Percentiles rank a stretch among this genome's conserved stretches.
Evolutionary conservation across 2,329 filamentous ascomycete genomes (phyloP).

Genomic region (Hypoxylon sp.): DNA sequence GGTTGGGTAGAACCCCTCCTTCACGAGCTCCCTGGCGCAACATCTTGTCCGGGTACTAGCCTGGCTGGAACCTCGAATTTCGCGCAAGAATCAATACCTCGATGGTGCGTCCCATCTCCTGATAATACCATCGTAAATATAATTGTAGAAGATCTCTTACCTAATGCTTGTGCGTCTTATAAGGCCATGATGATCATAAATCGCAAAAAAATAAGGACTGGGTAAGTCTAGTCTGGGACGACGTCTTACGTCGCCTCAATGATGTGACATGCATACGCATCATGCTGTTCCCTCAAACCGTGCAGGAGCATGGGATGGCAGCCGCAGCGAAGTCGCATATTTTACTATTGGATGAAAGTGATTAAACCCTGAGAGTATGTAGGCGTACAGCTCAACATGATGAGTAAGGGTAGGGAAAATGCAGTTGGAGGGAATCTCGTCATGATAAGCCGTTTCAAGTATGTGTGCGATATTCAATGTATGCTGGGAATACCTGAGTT

Average conservation of each 20-base stretch:
- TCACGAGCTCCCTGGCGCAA: slow-evolving; percentile 30
- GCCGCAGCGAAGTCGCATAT: slow-evolving; percentile 41
- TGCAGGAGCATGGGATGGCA: slow-evolving; percentile 35
- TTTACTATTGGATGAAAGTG: slow-evolving; percentile 34
- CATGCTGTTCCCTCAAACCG: slow-evolving; percentile 40
- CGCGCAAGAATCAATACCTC: slow-evolving; percentile 9
- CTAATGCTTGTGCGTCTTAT: slow-evolving; percentile 9
- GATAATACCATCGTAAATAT: slow-evolving; percentile 8
- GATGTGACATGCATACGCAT: slow-evolving; percentile 46
- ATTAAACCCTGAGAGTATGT: slow-evolving; percentile 27
- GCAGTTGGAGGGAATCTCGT: slow-evolving; percentile 24
- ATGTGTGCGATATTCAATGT: slow-evolving; percentile 1
- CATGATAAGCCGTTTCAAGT: slow-evolving; percentile 19
- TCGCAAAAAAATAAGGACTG: slow-evolving; percentile 22
- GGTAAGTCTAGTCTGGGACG: slow-evolving; percentile 16
- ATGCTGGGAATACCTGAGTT: slow-evolving; percentile 20
- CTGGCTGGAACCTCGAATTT: slow-evolving; percentile 18
- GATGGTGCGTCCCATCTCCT: slow-evolving; percentile 8
- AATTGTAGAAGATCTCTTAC: slow-evolving; percentile 9
- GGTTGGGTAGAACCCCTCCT: slow-evolving; percentile 44
- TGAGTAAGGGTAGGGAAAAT: slow-evolving; percentile 24
- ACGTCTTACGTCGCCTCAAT: slow-evolving; percentile 41
- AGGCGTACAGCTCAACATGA: slow-evolving; percentile 17
- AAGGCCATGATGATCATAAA: slow-evolving; percentile 16
- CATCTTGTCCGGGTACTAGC: slow-evolving; percentile 15